Conservation (phyloP, 78 protist genomes). For the Tieghemostelium lacteum region DNA sequence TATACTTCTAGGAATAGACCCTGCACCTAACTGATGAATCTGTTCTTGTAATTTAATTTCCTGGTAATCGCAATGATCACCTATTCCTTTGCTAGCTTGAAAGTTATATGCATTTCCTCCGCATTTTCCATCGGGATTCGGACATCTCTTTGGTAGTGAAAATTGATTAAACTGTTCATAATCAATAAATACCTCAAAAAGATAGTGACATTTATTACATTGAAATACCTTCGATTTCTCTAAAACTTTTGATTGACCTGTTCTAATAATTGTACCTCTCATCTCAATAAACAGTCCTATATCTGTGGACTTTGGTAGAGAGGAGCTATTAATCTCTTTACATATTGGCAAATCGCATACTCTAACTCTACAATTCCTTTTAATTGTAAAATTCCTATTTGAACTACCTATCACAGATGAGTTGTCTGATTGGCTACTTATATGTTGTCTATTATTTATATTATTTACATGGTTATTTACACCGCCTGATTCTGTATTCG, state of each 20-base stretch:
- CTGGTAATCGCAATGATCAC: conserved; percentile 69
- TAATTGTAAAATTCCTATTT: background rate
- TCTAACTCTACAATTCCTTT: conserved; percentile 43
- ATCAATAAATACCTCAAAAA: conserved; percentile 30
- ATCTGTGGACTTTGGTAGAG: conserved; percentile 39
- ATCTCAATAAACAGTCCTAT: conserved; percentile 55
- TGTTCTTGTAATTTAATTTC: conserved; percentile 93
- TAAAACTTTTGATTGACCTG: conserved; percentile 14
- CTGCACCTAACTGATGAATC: conserved; percentile 79
- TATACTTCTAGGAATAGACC: conserved; percentile 93
- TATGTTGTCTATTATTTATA: background rate
- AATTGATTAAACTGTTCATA: conserved; percentile 54
- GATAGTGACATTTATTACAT: conserved; percentile 27
- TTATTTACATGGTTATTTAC: background rate
- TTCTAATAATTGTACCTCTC: conserved; percentile 60
- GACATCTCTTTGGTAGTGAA: conserved; percentile 51
- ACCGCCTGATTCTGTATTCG: background rate
- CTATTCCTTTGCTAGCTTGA: background rate
- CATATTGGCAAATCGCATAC: conserved; percentile 36
- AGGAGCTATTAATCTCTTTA: conserved; percentile 32
- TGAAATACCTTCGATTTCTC: conserved; percentile 30
- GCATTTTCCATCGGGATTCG: conserved; percentile 28
- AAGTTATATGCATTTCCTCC: background rate
- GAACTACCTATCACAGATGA: background rate
- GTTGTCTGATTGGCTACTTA: background rate